A percentile compares a stretch with the other conserved stretches of the same genome.
Conservation (phyloP, 352 stramenopile genomes). For the Phytophthora brassicae region DNA sequence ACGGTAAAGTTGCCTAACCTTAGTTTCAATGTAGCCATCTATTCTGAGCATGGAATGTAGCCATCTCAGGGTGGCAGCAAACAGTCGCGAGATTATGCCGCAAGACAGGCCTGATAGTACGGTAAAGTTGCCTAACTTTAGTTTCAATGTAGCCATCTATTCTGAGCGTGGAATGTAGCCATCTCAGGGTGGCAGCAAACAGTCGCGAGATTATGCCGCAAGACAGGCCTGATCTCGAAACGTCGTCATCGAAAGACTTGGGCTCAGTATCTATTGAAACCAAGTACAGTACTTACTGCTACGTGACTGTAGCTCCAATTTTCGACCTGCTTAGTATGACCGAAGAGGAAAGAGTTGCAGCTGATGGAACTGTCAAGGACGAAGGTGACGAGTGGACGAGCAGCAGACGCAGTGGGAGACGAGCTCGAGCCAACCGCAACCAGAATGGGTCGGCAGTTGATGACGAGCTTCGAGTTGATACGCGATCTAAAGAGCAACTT, state of each 20-base stretch:
- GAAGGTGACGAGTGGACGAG: slow-evolving; percentile 30
- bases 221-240: slow-evolving; percentile 14
- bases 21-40: slow-evolving; percentile 15
- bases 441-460: background rate
- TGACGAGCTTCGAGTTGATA: slow-evolving; percentile 22
- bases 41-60: slow-evolving; percentile 17
- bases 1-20: background rate
- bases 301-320: background rate
- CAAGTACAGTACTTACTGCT: background rate
- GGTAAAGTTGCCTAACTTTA: background rate
- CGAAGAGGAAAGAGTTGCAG: slow-evolving; percentile 9
- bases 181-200: background rate
- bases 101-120: background rate
- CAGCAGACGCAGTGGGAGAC: slow-evolving; percentile 22
- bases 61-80: slow-evolving; percentile 1
- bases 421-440: slow-evolving; percentile 1
- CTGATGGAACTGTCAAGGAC: slow-evolving; percentile 1
- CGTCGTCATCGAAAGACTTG: slow-evolving; percentile 18
- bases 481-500: background rate
- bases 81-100: background rate
- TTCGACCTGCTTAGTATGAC: slow-evolving; percentile 2
- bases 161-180: slow-evolving; percentile 9
- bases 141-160: slow-evolving; percentile 21
- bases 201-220: background rate
- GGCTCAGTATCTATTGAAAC: slow-evolving; percentile 14